Conservation (phyloP, 2,329 filamentous ascomycete species). For the Dactylellina sp. region DNA sequence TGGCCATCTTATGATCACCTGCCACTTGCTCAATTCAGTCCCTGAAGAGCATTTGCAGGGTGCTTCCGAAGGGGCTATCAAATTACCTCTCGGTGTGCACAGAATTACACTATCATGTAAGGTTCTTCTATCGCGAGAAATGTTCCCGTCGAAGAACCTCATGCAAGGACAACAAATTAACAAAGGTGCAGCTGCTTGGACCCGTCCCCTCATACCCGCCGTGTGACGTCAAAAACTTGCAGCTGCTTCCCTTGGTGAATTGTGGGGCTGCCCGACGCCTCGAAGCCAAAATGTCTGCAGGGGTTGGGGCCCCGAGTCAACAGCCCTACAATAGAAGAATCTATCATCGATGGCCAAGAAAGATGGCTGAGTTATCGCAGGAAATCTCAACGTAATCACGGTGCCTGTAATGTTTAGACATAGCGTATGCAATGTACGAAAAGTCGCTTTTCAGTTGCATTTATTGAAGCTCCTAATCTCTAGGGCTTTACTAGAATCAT, state of each 20-base stretch:
- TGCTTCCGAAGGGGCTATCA: conserved; percentile 38
- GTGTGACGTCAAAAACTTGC: conserved; percentile 51
- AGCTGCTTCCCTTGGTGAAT: conserved; percentile 6
- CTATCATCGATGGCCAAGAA: conserved; percentile 23
- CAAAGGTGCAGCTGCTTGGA: conserved; percentile 50
- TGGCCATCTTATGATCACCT: conserved; percentile 14
- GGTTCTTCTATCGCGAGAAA: conserved; percentile 20
- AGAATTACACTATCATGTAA: no score
- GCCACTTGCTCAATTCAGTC: background rate
- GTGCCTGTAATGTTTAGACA: conserved; percentile 21
- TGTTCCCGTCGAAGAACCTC: conserved; percentile 31
- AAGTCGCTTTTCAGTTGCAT: conserved; percentile 48
- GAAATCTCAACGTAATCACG: conserved; percentile 16
- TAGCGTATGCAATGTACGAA: conserved; percentile 35
- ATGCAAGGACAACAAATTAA: conserved; percentile 52
- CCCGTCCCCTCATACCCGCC: background rate
- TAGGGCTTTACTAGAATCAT: conserved; percentile 39
- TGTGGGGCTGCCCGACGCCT: conserved; percentile 39
- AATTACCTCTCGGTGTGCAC: background rate
- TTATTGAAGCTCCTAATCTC: conserved; percentile 34
- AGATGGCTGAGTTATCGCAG: conserved; percentile 36
- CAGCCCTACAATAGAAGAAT: conserved; percentile 27
- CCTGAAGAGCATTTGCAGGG: conserved; percentile 18
- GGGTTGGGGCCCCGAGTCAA: conserved; percentile 8
- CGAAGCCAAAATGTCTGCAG: background rate